A percentile compares a stretch with the other conserved stretches of the same genome.
Evolutionary conservation across 2,329 filamentous ascomycete species (phyloP).

Genomic region (Calycina herbarum): DNA sequence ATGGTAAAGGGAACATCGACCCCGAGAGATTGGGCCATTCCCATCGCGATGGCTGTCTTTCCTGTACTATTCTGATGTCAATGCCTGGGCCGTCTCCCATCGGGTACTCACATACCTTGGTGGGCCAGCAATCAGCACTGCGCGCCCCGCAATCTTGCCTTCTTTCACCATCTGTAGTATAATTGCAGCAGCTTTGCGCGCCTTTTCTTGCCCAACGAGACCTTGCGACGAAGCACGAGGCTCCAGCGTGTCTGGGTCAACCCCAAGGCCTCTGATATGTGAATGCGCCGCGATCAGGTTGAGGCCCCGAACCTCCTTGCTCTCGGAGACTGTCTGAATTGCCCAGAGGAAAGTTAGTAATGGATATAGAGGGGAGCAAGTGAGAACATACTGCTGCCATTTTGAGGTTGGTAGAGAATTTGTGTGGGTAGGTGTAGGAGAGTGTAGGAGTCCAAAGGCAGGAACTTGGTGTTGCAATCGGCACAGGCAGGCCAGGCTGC

Average conservation of each 20-base stretch:
- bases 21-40: constrained; percentile 94
- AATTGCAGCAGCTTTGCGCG: constrained; percentile 91
- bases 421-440: background rate
- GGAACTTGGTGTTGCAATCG: background rate
- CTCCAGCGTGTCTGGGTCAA: constrained; percentile 88
- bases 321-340: constrained; percentile 87
- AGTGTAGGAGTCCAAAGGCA: background rate
- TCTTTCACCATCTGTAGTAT: constrained; percentile 99
- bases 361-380: background rate
- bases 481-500: background rate
- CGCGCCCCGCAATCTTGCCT: constrained; percentile 94
- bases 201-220: constrained; percentile 93
- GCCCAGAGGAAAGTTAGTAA: constrained; percentile 41
- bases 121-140: constrained; percentile 90
- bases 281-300: constrained; percentile 98
- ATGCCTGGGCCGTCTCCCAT: background rate
- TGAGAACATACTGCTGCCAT: constrained; percentile 34
- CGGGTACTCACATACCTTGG: constrained; percentile 60
- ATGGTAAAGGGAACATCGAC: constrained; percentile 95
- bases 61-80: constrained; percentile 65
- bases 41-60: constrained; percentile 98
- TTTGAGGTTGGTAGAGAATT: constrained; percentile 13
- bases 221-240: constrained; percentile 85
- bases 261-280: constrained; percentile 92
- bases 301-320: constrained; percentile 91